Percentiles rank a stretch among this genome's conserved stretches.
Conservation (phyloP, 2,329 filamentous ascomycete genomes). For the Botrytis hyacinthi region DNA sequence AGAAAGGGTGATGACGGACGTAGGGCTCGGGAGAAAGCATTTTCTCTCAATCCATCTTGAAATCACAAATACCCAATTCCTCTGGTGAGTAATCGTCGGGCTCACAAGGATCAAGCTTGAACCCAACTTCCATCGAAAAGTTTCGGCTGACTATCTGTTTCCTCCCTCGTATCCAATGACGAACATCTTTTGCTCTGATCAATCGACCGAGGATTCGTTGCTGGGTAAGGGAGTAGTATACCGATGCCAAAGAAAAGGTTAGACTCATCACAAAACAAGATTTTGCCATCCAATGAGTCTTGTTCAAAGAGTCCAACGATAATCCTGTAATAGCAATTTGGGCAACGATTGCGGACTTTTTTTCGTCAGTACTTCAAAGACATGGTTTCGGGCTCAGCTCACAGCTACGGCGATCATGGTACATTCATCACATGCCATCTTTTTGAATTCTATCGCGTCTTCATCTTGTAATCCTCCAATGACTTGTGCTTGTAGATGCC, state of each 20-base stretch:
- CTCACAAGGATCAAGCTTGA: conserved; percentile 2
- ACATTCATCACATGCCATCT: conserved; percentile 9
- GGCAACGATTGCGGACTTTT: neutral
- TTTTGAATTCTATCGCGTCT: neutral
- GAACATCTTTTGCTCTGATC: neutral
- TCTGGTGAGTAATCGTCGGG: neutral
- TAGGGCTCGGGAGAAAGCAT: neutral
- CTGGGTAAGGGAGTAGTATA: neutral
- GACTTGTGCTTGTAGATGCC: neutral
- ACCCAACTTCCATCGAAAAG: neutral
- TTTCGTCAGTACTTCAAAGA: neutral
- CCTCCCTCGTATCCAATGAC: conserved; percentile 1
- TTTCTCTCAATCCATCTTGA: neutral
- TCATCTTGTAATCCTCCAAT: neutral
- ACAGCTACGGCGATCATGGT: conserved; percentile 7
- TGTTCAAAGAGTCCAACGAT: neutral
- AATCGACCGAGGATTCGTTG: neutral
- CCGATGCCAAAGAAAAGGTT: neutral
- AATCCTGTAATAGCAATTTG: conserved; percentile 3
- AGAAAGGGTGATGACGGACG: neutral
- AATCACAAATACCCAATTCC: neutral
- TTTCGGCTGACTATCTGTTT: neutral
- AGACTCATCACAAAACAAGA: conserved; percentile 4
- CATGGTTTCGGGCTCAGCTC: neutral
- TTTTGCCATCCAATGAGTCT: neutral